Base-by-base conservation (phyloP, 108 stramenopile genomes). In the Aurantiochytrium sp. region DNA sequence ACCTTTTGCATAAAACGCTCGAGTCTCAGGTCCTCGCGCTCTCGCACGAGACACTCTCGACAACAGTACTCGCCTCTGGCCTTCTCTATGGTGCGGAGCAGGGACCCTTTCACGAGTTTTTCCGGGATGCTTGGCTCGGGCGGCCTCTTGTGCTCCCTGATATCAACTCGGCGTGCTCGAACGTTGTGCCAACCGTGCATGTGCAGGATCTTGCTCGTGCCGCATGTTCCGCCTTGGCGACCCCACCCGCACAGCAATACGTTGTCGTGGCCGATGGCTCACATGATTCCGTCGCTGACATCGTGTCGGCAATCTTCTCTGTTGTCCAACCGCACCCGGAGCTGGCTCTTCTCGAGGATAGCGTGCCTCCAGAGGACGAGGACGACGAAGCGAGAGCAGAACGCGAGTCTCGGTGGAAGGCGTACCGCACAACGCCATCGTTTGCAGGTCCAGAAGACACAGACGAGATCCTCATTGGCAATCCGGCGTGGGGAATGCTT, bases 41-140 rank as follows among this genome's bases (percentile, higher is more conserved):
- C n/a, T 12, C 76, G 25, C 76, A 83, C 51, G 76, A 83, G 49
- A 83, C n/a, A 16, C 76, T 83, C 51, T 83, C 76, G 0, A 83
- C 76, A 23, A 83, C 76, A 0, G 76, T 83, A 18, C 76, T 83
- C 6, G 76, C 76, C 19, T 47, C 76, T 35, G 76, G 76, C 51
- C 51, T 83, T 12, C 76, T 83, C 4, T 83, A 83, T 45, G 76
- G 76, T 12, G 51, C 45, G 12, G 76, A 83, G 1, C 49, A 83
- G 51, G 76, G 51, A 43, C 76, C 51, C 10, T 53, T 83, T 83
- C 76, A 83, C 51, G 49, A 83, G n/a, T 83, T 83, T 4, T 83
- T 83, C 23, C 76, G 76, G 43, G 76, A 83, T 12, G 76, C 76
- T 83, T 83, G 76, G 76, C 76, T 83, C n/a, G 76, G 76, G 1